A percentile compares a stretch with the other conserved stretches of the same genome.
These are phyloP conservation scores for Camelina sativa DNA, from an alignment of 345 rosid species.

Conservation along the genomic window DNA sequence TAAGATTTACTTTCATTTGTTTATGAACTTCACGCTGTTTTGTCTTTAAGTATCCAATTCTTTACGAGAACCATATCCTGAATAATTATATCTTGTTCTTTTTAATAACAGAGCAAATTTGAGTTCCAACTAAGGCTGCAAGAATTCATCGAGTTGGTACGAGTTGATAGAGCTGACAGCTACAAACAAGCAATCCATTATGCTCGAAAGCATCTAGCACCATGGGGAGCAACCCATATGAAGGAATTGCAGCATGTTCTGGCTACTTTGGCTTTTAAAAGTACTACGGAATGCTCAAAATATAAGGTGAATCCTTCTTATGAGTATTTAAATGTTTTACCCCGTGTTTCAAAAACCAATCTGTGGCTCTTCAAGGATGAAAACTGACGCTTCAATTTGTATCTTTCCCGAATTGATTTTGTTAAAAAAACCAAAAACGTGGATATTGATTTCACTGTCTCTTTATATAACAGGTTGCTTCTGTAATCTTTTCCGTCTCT, in stretches of 20 bases:
- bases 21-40: background rate
- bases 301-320: conserved; percentile 70
- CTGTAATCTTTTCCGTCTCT: background rate
- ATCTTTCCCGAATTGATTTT: conserved; percentile 16
- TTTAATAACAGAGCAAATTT: conserved; percentile 71
- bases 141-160: conserved; percentile 89
- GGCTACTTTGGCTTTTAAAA: conserved; percentile 87
- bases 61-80: background rate
- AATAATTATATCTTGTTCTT: conserved; percentile 14
- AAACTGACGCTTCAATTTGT: conserved; percentile 14
- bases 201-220: conserved; percentile 82
- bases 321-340: background rate
- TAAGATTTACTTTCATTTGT: conserved; percentile 26
- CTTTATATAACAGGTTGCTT: conserved; percentile 13
- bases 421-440: conserved; percentile 2
- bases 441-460: background rate
- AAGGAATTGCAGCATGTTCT: conserved; percentile 80
- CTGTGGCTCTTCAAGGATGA: conserved; percentile 16
- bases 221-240: conserved; percentile 90
- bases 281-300: conserved; percentile 70
- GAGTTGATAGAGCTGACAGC: conserved; percentile 76
- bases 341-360: conserved; percentile 17
- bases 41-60: background rate
- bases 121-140: conserved; percentile 97
- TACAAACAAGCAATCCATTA: conserved; percentile 74